Percentiles rank a stretch among this genome's conserved stretches.
phyloP scores from a whole-genome alignment of 140 eudicot genomes.

The Flaveria floridana region DNA sequence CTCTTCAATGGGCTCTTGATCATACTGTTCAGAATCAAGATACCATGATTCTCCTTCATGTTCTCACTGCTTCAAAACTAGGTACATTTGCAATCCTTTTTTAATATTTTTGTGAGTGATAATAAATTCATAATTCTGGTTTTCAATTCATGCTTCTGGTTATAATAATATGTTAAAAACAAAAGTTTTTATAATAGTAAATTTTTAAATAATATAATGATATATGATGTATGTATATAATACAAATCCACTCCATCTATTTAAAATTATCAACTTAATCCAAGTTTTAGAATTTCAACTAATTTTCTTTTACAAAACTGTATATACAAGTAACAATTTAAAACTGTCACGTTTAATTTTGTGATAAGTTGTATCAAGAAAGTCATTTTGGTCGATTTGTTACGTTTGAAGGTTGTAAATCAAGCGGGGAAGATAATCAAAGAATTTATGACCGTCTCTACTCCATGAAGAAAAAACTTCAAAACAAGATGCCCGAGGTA shows the following conservation, averaged over 20 bases:
- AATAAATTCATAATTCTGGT: too few species aligned
- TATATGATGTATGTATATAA: background rate
- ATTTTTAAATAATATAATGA: background rate
- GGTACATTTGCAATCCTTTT: conserved; percentile 36
- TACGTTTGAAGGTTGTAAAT: conserved; percentile 44
- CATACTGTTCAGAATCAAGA: conserved; percentile 75
- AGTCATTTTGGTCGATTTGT: background rate
- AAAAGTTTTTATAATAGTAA: background rate
- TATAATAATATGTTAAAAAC: background rate
- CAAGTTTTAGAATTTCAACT: background rate
- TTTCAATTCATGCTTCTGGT: background rate
- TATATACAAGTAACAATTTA: background rate
- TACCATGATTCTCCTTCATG: conserved; percentile 63
- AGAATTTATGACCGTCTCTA: conserved; percentile 55
- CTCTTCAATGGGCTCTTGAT: conserved; percentile 85
- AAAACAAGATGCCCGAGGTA: conserved; percentile 69
- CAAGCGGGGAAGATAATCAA: conserved; percentile 42
- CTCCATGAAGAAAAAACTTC: conserved; percentile 53
- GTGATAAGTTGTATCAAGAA: conserved; percentile 13
- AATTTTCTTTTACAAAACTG: background rate
- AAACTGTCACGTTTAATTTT: background rate
- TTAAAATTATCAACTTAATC: background rate
- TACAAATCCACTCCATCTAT: background rate
- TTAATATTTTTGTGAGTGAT: background rate
- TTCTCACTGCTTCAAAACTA: conserved; percentile 38